Base-by-base conservation (phyloP, 2,329 filamentous ascomycete species). In the Botrytis byssoidea region DNA sequence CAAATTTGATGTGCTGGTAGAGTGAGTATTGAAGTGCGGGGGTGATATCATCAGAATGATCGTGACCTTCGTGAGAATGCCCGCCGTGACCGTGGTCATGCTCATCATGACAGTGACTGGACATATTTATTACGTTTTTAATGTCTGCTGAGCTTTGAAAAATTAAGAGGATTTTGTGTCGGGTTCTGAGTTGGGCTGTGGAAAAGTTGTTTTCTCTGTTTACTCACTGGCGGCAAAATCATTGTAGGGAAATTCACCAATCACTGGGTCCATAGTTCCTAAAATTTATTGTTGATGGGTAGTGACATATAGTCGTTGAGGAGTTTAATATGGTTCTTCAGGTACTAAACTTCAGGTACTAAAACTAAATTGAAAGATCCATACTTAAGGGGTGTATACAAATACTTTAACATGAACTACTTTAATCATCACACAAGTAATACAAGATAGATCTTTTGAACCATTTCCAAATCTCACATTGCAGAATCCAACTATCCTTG, bases 1-100 rank as follows among this genome's bases (percentile, higher is more conserved):
- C 91, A 83, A 98, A 98, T 82, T 95, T 90, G 83, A 99, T 94
- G 82, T 97, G 92, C 77, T 93, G 90, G 85, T 98, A 98, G 51
- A 99, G 90, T 60, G 94, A 94, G 79, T 91, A 92, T 83, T 98
- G 95, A 25, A 98, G 86, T 1, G 95, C 95, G 0, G 96, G 96
- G 2, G 93, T 95, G 79, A 97, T 89, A 85, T 98, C 95, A 85
- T 98, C 93, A 65, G 89, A 91, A 84, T 98, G 95, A 83, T 97
- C 94, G 82, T 98, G 94, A 76, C 86, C 84, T 82, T 97, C 94
- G 78, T 90, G 85, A 74, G 85, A 86, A 77, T 89, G 87, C 77
- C 85, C 84, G 77, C 85, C 84, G 76, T 82, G 81, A 40, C 75
- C 77, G 67, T 80, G 78, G 32, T 79, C 76, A 67, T 81, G 79